A percentile compares a stretch with the other conserved stretches of the same genome.
These are phyloP conservation scores for Coemansia erecta DNA, from an alignment of 192 early-diverging fungal genomes.

Conservation along the genomic window DNA sequence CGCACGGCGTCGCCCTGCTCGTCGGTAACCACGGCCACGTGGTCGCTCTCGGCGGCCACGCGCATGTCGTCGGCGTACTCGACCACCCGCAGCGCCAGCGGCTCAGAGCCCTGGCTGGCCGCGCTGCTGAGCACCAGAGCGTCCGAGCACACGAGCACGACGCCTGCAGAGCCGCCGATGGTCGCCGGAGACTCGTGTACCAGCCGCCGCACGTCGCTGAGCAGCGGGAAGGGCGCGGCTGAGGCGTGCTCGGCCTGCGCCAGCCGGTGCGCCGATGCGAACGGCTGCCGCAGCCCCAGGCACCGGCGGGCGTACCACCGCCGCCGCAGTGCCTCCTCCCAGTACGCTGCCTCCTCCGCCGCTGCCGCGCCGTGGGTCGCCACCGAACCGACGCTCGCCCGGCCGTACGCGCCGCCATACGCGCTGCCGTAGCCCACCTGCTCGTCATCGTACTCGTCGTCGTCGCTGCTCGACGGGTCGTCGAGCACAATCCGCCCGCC, in stretches of 20 bases:
- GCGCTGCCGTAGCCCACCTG: not conserved
- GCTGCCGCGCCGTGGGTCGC: not conserved
- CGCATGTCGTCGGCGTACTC: slow-evolving; percentile 38
- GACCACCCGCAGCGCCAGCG: slow-evolving; percentile 24
- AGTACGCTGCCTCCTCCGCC: slow-evolving; percentile 9
- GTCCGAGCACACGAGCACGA: slow-evolving; percentile 40
- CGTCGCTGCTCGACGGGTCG: slow-evolving; percentile 36
- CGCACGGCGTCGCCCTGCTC: not conserved
- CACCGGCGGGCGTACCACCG: slow-evolving; percentile 47
- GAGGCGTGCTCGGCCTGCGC: slow-evolving; percentile 36
- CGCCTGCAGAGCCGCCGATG: not conserved
- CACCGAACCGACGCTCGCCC: not conserved
- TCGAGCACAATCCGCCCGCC: slow-evolving; percentile 50
- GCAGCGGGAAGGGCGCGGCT: slow-evolving; percentile 25
- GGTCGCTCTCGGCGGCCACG: slow-evolving; percentile 5
- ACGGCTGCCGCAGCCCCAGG: slow-evolving; percentile 36
- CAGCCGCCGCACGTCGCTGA: slow-evolving; percentile 43
- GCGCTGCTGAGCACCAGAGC: slow-evolving; percentile 30
- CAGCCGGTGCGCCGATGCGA: slow-evolving; percentile 37
- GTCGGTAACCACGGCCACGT: slow-evolving; percentile 14
- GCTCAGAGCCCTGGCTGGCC: too few relatives aligned
- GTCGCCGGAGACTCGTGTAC: slow-evolving; percentile 18
- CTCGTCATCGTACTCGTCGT: slow-evolving; percentile 1
- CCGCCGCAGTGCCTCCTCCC: slow-evolving; percentile 42
- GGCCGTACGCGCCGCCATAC: not conserved